Evolutionary conservation across 2,329 filamentous ascomycete genomes (phyloP), one percentile per base, ranked within the genome.

Genomic region (Colletotrichum sp.): DNA sequence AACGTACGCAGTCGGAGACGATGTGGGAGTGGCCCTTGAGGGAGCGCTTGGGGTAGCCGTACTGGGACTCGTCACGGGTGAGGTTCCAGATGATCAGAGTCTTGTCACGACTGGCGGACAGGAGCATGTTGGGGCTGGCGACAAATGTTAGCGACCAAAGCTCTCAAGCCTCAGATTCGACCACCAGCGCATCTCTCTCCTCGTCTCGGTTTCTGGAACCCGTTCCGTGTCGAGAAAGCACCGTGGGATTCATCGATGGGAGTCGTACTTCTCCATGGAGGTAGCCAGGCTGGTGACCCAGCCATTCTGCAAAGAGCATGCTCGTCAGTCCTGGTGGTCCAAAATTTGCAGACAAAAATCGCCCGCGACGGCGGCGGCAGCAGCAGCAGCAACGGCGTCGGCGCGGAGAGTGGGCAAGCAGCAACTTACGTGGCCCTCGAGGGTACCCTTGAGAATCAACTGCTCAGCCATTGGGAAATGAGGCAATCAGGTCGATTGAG

Each of bases 21-120:
- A 99, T 99, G 94, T 99, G 97, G 81, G 96, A 98, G 93, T 99
- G 97, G 86, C 97, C 97, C 91, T 98, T 94, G 83, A 99, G 96
- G 86, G 95, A 98, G 90, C 97, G 94, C 94, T 99, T 99, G 86
- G 97, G 97, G 93, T 98, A 98, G 84, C 97, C 97, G 92, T 99
- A 99, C 87, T 95, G 94, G 87, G 93, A 93, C 91, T 99, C 97
- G 89, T 99, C 96, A 90, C 97, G 96, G 89, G 97, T 99, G 85
- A 99, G 93, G 93, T 98, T 98, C 97, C 97, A 99, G 93, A 99
- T 98, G 91, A 99, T 99, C 88, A 99, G 92, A 83, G 95, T 95
- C 95, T 99, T 98, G 93, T 99, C 97, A 90, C 97, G 96, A 87
- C 93, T 95, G 85, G 92, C 96, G 82, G 97, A 99, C 85, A 99